Evolutionary conservation across 208 protist genomes (phyloP).

Genomic region (Leishmania tropica): DNA sequence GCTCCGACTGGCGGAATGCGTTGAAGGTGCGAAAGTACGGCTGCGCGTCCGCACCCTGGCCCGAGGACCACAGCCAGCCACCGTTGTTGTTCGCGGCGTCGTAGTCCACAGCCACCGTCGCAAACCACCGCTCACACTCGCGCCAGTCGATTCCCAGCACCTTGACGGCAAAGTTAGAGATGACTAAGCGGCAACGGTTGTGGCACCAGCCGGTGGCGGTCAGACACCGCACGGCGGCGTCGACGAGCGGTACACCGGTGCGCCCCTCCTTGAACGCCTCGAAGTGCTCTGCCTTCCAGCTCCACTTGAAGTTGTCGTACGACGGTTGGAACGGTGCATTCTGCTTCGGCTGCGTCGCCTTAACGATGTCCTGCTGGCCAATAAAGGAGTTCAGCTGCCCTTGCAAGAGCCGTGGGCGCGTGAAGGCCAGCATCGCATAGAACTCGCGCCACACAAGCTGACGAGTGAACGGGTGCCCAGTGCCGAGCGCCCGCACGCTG

Average conservation of each 20-base stretch:
- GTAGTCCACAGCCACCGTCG: slow-evolving; percentile 84
- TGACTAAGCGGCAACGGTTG: slow-evolving; percentile 78
- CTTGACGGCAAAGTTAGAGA: slow-evolving; percentile 90
- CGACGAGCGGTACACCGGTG: slow-evolving; percentile 92
- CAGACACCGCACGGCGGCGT: slow-evolving; percentile 93
- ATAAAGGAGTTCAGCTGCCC: slow-evolving; percentile 58
- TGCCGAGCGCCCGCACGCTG: slow-evolving; percentile 37
- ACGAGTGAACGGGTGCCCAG: slow-evolving; percentile 46
- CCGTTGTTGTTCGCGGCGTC: slow-evolving; percentile 89
- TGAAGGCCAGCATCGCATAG: slow-evolving; percentile 61
- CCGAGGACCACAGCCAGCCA: slow-evolving; percentile 82
- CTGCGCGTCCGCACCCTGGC: slow-evolving; percentile 77
- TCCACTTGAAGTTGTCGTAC: slow-evolving; percentile 65
- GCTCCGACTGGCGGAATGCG: slow-evolving; percentile 67
- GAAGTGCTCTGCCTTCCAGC: slow-evolving; percentile 57
- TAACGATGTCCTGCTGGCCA: slow-evolving; percentile 15
- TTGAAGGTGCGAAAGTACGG: slow-evolving; percentile 88
- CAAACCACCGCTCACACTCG: slow-evolving; percentile 88
- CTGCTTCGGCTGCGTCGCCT: slow-evolving; percentile 13
- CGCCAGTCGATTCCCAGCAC: slow-evolving; percentile 91
- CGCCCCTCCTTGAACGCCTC: slow-evolving; percentile 69
- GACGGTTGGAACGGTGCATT: slow-evolving; percentile 71
- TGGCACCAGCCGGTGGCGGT: slow-evolving; percentile 79
- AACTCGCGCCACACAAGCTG: slow-evolving; percentile 85
- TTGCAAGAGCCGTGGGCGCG: slow-evolving; percentile 56